Percentiles rank a stretch among this genome's conserved stretches.
These are phyloP conservation scores for Starmerella stigmatis DNA, from an alignment of 805 yeast genomes.

Conservation along the genomic window DNA sequence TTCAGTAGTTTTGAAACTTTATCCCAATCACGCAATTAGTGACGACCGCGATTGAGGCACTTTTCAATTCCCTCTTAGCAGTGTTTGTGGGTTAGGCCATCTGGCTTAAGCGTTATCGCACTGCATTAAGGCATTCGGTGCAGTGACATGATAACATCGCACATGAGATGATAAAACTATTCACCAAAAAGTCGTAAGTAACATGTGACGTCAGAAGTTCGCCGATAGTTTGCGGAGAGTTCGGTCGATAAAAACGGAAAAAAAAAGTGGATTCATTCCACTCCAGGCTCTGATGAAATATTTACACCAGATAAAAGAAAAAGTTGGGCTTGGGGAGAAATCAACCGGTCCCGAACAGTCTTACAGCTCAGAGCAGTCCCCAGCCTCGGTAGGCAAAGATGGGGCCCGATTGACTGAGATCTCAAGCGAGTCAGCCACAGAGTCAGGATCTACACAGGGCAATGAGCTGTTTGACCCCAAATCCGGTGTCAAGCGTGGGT, in stretches of 20 bases:
- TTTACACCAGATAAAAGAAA: neutral
- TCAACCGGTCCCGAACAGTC: neutral
- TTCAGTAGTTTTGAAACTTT: no score
- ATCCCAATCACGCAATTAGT: no score
- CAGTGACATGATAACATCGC: constrained; percentile 1
- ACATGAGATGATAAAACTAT: constrained; percentile 1
- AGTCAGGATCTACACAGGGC: neutral
- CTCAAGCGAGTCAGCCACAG: neutral
- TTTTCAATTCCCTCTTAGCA: no score
- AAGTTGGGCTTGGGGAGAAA: neutral
- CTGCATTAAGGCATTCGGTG: no score
- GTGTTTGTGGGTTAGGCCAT: no score
- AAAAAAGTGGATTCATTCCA: neutral
- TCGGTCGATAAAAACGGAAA: neutral
- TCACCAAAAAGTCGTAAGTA: neutral
- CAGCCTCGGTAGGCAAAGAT: neutral
- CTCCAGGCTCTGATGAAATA: neutral
- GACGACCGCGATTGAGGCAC: no score
- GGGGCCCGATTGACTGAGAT: neutral
- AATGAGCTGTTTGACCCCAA: constrained; percentile 28
- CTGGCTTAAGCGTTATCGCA: no score
- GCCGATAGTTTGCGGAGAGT: neutral
- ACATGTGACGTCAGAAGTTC: constrained; percentile 1
- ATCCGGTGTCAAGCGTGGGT: constrained; percentile 33
- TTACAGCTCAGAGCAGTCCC: neutral